phyloP scores from a whole-genome alignment of 1,139 yeast species.

The Suhomyces wounanorum region DNA sequence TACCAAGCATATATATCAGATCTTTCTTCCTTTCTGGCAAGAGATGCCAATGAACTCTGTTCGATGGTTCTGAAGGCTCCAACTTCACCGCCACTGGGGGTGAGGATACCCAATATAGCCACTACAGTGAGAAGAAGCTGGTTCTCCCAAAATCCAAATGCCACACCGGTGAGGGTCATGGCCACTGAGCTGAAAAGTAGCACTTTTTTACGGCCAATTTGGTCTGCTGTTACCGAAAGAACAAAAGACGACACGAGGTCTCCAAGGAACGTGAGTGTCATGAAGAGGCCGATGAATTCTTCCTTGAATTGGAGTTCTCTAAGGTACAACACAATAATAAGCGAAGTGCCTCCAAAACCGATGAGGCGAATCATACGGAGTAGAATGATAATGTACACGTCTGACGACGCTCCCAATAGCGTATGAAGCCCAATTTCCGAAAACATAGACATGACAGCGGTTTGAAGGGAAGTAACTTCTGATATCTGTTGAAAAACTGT shows the following conservation, averaged over 20 bases:
- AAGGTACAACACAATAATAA: slow-evolving; percentile 42
- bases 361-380: slow-evolving; percentile 40
- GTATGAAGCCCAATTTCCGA: slow-evolving; percentile 32
- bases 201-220: slow-evolving; percentile 35
- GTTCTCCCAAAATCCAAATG: slow-evolving; percentile 26
- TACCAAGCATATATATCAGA: slow-evolving; percentile 49
- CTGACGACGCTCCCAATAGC: slow-evolving; percentile 26
- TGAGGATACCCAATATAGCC: slow-evolving; percentile 38
- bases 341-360: slow-evolving; percentile 45
- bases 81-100: slow-evolving; percentile 48
- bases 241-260: slow-evolving; percentile 39
- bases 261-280: slow-evolving; percentile 41
- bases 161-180: slow-evolving; percentile 35
- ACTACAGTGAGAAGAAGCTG: slow-evolving; percentile 25
- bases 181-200: slow-evolving; percentile 30
- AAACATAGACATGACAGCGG: neutral
- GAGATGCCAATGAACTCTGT: slow-evolving; percentile 40
- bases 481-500: neutral
- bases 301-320: slow-evolving; percentile 34
- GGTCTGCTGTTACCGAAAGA: slow-evolving; percentile 36
- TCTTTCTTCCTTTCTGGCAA: slow-evolving; percentile 30
- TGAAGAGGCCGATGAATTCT: slow-evolving; percentile 37
- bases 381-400: slow-evolving; percentile 32
- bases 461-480: neutral
- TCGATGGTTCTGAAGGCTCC: slow-evolving; percentile 47